phyloP scores from a whole-genome alignment of 371 early-diverging fungal genomes.

The Lichtheimia corymbifera region DNA sequence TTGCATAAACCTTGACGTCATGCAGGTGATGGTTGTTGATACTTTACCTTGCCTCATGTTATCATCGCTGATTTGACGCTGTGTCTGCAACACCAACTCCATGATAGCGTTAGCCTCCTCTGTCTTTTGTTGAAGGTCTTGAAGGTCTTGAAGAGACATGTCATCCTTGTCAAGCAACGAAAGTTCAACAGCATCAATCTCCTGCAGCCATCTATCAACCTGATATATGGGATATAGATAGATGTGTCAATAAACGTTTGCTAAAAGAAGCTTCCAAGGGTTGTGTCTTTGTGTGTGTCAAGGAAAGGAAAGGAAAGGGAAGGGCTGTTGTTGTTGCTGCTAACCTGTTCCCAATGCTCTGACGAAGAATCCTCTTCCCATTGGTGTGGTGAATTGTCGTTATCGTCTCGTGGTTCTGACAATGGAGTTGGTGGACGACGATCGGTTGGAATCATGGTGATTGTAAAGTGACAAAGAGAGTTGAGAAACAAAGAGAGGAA shows the following conservation, averaged over 20 bases:
- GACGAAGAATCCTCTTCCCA: no score
- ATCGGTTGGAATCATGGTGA: no score
- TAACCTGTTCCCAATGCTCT: neutral
- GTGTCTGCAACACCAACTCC: constrained; percentile 4
- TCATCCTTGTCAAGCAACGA: constrained; percentile 11
- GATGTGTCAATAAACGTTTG: no score
- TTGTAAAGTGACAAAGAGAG: no score
- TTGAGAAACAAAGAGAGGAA: no score
- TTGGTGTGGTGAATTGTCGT: no score
- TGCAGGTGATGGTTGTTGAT: neutral
- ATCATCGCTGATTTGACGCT: constrained; percentile 8
- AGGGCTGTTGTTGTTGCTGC: neutral
- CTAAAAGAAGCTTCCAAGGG: no score
- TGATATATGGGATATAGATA: neutral
- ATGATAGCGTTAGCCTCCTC: constrained; percentile 11
- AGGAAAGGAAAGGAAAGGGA: neutral
- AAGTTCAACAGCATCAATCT: constrained; percentile 11
- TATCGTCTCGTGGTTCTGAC: no score
- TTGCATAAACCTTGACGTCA: constrained; percentile 1
- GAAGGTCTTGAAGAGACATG: constrained; percentile 10
- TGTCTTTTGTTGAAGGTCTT: constrained; percentile 10
- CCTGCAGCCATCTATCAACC: constrained; percentile 18
- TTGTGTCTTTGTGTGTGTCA: neutral
- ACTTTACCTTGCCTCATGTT: constrained; percentile 10
- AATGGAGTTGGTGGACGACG: no score